Conservation (phyloP, 768 basidiomycete genomes). For the Mycena rebaudengoi region DNA sequence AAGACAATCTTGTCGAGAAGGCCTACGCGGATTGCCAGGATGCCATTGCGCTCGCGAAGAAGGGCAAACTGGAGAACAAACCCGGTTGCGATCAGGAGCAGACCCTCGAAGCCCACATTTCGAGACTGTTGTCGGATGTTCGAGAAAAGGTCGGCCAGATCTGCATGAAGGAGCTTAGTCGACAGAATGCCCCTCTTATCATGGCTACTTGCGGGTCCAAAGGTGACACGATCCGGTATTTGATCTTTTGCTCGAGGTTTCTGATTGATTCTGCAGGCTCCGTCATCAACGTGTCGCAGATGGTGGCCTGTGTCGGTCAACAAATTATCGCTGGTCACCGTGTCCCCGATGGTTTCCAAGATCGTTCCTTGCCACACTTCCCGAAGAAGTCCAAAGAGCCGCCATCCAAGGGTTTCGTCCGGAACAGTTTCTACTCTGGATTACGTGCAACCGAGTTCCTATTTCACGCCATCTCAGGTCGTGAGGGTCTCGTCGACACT, state of each 20-base stretch:
- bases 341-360: conserved; percentile 98
- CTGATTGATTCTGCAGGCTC: conserved; percentile 63
- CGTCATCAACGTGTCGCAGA: conserved; percentile 98
- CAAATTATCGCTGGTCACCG: conserved; percentile 98
- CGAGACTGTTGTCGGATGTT: conserved; percentile 91
- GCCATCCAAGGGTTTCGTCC: conserved; percentile 97
- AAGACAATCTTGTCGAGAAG: conserved; percentile 85
- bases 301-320: conserved; percentile 99
- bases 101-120: conserved; percentile 96
- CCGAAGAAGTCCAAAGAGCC: conserved; percentile 96
- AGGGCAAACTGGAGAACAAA: conserved; percentile 92
- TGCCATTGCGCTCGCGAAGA: conserved; percentile 89
- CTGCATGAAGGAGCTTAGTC: conserved; percentile 97
- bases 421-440: conserved; percentile 96
- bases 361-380: conserved; percentile 98
- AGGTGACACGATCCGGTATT: conserved; percentile 57
- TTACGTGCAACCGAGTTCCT: conserved; percentile 94
- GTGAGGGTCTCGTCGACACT: conserved; percentile 98
- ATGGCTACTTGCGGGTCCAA: conserved; percentile 99
- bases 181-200: conserved; percentile 95
- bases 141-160: conserved; percentile 96
- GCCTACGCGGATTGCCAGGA: conserved; percentile 90
- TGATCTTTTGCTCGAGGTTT: neutral
- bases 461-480: conserved; percentile 98
- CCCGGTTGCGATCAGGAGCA: conserved; percentile 98